Evolutionary conservation across 2,329 filamentous ascomycete genomes (phyloP).

Genomic region (Calonectria pauciramosa): DNA sequence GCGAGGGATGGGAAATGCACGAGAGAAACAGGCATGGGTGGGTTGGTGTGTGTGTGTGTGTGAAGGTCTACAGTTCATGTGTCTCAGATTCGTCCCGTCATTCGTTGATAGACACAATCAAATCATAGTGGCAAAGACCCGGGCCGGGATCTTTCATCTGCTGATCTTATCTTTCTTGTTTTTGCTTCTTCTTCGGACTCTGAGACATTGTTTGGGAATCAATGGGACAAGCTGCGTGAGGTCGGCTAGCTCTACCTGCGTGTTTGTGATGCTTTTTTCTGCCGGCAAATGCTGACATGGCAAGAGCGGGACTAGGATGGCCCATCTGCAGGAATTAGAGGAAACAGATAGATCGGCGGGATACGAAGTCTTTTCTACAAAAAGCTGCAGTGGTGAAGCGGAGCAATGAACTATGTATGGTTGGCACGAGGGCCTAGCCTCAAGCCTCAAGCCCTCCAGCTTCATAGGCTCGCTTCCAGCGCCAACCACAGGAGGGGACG

Average conservation of each 20-base stretch:
- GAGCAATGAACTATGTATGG: not conserved
- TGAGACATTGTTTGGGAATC: not conserved
- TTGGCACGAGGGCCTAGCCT: not conserved
- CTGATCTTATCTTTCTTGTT: not conserved
- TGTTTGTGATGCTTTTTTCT: not conserved
- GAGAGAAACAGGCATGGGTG: not conserved
- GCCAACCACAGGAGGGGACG: not conserved
- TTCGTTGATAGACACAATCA: not conserved
- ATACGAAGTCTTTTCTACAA: not conserved
- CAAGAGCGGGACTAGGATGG: not conserved
- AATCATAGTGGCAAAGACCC: not conserved
- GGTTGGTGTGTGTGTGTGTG: too few species aligned
- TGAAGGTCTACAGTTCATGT: not conserved
- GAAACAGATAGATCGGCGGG: not conserved
- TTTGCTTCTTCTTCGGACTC: not conserved
- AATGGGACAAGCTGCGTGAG: not conserved
- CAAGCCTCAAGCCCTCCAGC: not conserved
- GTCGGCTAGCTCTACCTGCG: not conserved
- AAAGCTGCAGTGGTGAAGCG: not conserved
- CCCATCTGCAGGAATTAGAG: not conserved
- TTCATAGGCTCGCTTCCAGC: not conserved
- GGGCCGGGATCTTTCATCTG: not conserved
- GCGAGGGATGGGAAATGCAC: not conserved
- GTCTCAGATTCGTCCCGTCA: slow-evolving; percentile 1
- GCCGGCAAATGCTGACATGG: not conserved